These are phyloP conservation scores for Kwoniella shandongensis DNA, from an alignment of 768 basidiomycete species.

Conservation along the genomic window DNA sequence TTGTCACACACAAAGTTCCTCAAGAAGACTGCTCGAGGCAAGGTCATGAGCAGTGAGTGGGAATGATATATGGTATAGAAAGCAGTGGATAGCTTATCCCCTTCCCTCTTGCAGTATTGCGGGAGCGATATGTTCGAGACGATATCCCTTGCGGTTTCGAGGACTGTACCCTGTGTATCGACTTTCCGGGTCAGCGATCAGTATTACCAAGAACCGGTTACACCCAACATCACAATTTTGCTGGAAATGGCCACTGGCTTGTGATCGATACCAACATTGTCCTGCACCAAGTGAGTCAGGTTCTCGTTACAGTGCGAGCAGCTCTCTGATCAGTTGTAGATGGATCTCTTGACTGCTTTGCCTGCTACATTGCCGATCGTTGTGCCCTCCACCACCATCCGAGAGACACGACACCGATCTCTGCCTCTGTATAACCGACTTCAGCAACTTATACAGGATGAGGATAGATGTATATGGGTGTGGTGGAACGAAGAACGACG, in stretches of 20 bases:
- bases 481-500: constrained; percentile 63
- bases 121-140: constrained; percentile 89
- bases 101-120: constrained; percentile 62
- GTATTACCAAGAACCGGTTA: constrained; percentile 66
- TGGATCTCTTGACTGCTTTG: constrained; percentile 85
- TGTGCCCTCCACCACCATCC: constrained; percentile 88
- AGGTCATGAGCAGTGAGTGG: constrained; percentile 80
- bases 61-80: neutral
- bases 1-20: constrained; percentile 81
- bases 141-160: constrained; percentile 84
- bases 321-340: constrained; percentile 57
- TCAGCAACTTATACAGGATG: constrained; percentile 76
- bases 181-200: constrained; percentile 53
- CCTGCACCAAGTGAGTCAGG: constrained; percentile 72
- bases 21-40: constrained; percentile 91
- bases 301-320: neutral
- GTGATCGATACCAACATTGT: constrained; percentile 95
- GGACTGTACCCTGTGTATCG: constrained; percentile 65
- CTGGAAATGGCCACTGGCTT: constrained; percentile 63
- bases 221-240: constrained; percentile 57
- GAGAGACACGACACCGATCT: constrained; percentile 93
- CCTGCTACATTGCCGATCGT: constrained; percentile 77
- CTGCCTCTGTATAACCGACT: constrained; percentile 90
- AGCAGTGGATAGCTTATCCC: neutral
- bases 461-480: constrained; percentile 57